These are phyloP conservation scores for Circinella umbellata DNA, from an alignment of 371 early-diverging fungal species.

Conservation along the genomic window DNA sequence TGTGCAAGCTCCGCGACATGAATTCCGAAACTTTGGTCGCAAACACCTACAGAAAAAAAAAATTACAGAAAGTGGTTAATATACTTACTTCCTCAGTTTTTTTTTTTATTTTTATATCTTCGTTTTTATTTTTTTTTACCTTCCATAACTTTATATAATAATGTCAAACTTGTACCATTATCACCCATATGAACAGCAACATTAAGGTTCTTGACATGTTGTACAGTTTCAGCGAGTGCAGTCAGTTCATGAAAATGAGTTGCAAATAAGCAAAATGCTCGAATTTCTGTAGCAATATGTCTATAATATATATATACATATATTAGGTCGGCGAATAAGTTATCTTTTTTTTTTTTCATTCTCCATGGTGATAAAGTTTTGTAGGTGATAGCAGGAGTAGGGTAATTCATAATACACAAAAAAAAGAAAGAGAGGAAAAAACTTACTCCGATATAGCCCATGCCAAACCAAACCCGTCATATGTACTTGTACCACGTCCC, in stretches of 20 bases:
- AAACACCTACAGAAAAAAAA: constrained; percentile 63
- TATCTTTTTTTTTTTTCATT: too few species aligned
- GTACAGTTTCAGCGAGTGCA: constrained; percentile 68
- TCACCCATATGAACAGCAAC: constrained; percentile 78
- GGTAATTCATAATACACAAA: too few species aligned
- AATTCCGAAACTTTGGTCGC: constrained; percentile 98
- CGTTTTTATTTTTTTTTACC: constrained; percentile 42
- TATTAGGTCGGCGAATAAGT: too few species aligned
- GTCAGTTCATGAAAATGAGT: constrained; percentile 99
- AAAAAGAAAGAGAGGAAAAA: too few species aligned
- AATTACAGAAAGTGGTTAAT: background rate
- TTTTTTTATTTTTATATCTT: background rate
- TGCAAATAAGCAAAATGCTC: constrained; percentile 90
- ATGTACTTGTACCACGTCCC: constrained; percentile 98
- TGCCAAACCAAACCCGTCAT: constrained; percentile 98
- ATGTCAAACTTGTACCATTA: constrained; percentile 57
- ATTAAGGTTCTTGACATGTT: constrained; percentile 85
- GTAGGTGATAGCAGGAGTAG: too few species aligned
- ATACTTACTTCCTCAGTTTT: background rate
- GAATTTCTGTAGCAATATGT: constrained; percentile 80
- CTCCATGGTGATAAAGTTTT: too few species aligned
- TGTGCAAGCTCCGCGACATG: constrained; percentile 97
- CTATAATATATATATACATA: constrained; percentile 32
- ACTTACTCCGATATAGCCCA: constrained; percentile 95
- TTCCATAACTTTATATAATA: constrained; percentile 87